phyloP scores from a whole-genome alignment of 352 stramenopile species.

The Globisporangium abappressorium region DNA sequence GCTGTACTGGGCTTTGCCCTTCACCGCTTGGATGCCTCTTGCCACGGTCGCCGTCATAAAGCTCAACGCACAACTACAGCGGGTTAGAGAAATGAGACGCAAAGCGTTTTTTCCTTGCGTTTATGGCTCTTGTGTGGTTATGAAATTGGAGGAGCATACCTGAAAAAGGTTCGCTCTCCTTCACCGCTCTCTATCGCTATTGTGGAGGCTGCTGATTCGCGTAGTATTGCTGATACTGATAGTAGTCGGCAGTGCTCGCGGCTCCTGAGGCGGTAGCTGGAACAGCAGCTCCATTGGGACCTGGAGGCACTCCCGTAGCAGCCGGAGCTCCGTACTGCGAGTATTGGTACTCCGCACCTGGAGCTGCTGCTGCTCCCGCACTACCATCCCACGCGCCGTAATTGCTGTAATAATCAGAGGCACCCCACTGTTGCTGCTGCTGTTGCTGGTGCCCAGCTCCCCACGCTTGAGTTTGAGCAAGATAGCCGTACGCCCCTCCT shows the following conservation, averaged over 20 bases:
- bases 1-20: too few relatives aligned
- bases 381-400: slow-evolving; percentile 45
- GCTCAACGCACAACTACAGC: background rate
- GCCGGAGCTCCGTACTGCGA: slow-evolving; percentile 28
- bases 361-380: slow-evolving; percentile 11
- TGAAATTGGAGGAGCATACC: background rate
- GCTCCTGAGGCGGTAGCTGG: background rate
- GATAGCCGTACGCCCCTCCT: slow-evolving; percentile 26
- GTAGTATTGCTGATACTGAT: slow-evolving; percentile 47
- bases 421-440: slow-evolving; percentile 24
- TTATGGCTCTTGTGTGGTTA: background rate
- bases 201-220: slow-evolving; percentile 17
- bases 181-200: background rate
- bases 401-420: slow-evolving; percentile 38
- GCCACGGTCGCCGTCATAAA: too few relatives aligned
- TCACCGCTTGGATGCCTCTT: too few relatives aligned
- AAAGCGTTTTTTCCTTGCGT: background rate
- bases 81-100: background rate
- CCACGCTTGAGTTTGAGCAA: slow-evolving; percentile 17
- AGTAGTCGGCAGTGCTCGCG: slow-evolving; percentile 20
- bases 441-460: slow-evolving; percentile 22
- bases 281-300: background rate
- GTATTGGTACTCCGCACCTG: slow-evolving; percentile 24
- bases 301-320: slow-evolving; percentile 6
- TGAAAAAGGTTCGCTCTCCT: background rate